phyloP scores from a whole-genome alignment of 2,329 filamentous ascomycete species.

The Hypoxylon sp. region DNA sequence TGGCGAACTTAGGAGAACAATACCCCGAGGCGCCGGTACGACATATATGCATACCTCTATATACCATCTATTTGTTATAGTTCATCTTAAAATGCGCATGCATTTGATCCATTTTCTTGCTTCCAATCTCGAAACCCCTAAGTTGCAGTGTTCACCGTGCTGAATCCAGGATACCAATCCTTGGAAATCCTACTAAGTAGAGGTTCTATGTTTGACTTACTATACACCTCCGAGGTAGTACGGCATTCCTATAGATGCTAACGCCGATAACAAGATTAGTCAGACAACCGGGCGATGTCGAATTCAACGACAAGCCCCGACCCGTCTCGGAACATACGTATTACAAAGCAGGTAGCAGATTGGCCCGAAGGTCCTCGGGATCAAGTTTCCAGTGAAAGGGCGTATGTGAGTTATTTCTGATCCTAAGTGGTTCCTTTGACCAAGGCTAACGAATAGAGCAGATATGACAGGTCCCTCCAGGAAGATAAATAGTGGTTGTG shows the following conservation, averaged over 20 bases:
- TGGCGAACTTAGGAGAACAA: not conserved
- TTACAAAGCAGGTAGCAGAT: not conserved
- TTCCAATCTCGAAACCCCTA: not conserved
- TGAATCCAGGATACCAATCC: constrained; percentile 13
- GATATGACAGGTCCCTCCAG: not conserved
- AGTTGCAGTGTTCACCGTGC: not conserved
- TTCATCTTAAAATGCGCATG: constrained; percentile 15
- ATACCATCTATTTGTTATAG: constrained; percentile 32
- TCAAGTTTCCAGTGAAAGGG: constrained; percentile 8
- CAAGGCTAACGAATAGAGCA: constrained; percentile 3
- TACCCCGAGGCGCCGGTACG: constrained; percentile 1
- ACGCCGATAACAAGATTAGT: constrained; percentile 1
- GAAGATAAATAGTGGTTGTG: constrained; percentile 3
- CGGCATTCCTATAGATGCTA: not conserved
- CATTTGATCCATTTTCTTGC: constrained; percentile 2
- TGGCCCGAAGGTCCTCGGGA: not conserved
- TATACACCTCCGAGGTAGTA: not conserved
- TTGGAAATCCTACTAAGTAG: constrained; percentile 5
- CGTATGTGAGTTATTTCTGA: not conserved
- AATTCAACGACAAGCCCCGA: constrained; percentile 3
- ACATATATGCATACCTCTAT: constrained; percentile 21
- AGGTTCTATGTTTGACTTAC: not conserved
- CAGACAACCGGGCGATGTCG: not conserved
- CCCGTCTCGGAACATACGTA: constrained; percentile 1
- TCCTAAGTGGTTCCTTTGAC: not conserved